Evolutionary conservation across 148 eudicot genomes (phyloP).

Genomic region (Vaccinium darrowii): DNA sequence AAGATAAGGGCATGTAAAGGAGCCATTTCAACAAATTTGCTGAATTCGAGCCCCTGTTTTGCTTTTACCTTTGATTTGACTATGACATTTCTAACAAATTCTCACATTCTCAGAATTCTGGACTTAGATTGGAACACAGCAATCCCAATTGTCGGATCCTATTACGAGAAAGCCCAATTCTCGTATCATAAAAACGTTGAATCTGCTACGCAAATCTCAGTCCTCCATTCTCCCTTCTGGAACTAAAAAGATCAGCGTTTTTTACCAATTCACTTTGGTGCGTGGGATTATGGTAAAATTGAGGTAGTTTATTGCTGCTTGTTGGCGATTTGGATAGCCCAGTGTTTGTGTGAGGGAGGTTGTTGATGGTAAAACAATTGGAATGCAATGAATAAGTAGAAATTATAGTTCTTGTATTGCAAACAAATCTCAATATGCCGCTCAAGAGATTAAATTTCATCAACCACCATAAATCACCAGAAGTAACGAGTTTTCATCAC

Average conservation of each 20-base stretch:
- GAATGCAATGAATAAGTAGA: not conserved
- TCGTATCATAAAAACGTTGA: not conserved
- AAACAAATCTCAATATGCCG: not conserved
- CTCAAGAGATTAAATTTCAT: not conserved
- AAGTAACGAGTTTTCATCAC: not conserved
- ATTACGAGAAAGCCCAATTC: not conserved
- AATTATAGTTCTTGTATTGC: not conserved
- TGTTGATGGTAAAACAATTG: not conserved
- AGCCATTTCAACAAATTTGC: not conserved
- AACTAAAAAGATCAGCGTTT: not conserved
- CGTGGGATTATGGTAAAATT: not conserved
- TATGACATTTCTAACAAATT: not conserved
- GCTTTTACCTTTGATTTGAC: not conserved
- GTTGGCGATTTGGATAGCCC: not conserved
- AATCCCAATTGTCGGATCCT: not conserved
- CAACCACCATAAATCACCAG: not conserved
- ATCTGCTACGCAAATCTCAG: not conserved
- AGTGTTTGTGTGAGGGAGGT: not conserved
- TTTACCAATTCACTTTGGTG: not conserved
- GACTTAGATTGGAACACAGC: not conserved
- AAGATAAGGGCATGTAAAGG: not conserved
- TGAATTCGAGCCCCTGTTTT: not conserved
- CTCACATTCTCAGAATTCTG: not conserved
- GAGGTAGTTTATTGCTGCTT: not conserved
- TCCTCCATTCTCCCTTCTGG: not conserved